phyloP scores from a whole-genome alignment of 306 rosid species.

The Alnus rubra region DNA sequence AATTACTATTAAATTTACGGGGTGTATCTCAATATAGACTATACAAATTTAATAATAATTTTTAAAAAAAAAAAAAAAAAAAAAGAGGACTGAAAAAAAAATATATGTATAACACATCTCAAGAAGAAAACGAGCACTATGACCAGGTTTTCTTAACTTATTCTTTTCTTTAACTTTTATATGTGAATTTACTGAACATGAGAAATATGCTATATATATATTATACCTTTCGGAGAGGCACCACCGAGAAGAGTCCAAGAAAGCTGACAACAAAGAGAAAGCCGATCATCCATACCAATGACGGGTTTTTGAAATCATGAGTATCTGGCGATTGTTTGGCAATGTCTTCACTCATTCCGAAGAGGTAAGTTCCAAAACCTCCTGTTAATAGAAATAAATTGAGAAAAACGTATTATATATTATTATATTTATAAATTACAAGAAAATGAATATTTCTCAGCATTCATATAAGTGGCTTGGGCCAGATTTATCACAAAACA shows the following conservation, averaged over 20 bases:
- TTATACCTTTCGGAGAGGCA: slow-evolving; percentile 18
- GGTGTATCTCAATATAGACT: too few relatives aligned
- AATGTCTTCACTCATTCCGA: slow-evolving; percentile 4
- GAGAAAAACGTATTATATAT: too few relatives aligned
- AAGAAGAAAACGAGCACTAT: neutral
- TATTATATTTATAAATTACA: too few relatives aligned
- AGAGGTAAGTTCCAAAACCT: slow-evolving; percentile 21
- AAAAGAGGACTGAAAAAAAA: too few relatives aligned
- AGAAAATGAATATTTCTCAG: neutral
- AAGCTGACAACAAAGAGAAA: slow-evolving; percentile 22
- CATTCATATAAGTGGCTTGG: neutral
- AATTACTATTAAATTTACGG: too few relatives aligned
- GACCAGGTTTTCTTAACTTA: neutral
- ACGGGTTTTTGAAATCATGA: slow-evolving; percentile 5
- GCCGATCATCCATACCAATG: slow-evolving; percentile 17
- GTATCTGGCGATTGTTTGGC: slow-evolving; percentile 7
- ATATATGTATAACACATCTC: too few relatives aligned
- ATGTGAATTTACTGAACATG: neutral
- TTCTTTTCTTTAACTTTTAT: neutral
- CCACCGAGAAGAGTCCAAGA: slow-evolving; percentile 20
- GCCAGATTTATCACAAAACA: neutral
- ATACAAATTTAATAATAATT: too few relatives aligned
- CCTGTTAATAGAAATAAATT: slow-evolving; percentile 7
- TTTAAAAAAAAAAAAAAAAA: too few relatives aligned
- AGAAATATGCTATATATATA: neutral